phyloP scores from a whole-genome alignment of 2,329 filamentous ascomycete species.

The Claviceps paspali region DNA sequence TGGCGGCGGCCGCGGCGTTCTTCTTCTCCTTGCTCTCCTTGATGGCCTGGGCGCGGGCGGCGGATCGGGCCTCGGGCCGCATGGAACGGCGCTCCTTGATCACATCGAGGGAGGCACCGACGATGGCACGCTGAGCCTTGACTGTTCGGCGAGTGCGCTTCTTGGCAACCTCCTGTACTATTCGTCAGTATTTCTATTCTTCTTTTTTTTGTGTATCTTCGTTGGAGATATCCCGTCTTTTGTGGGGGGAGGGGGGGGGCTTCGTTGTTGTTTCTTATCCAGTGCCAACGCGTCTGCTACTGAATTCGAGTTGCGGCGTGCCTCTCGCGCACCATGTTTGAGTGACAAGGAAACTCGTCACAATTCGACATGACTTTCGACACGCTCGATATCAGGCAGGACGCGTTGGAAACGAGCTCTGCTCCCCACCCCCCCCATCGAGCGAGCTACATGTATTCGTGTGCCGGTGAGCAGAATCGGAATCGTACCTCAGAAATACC shows the following conservation, averaged over 20 bases:
- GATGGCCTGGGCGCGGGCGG: slow-evolving; percentile 79
- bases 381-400: no score
- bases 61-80: slow-evolving; percentile 89
- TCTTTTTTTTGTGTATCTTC: no score
- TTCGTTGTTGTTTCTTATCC: neutral
- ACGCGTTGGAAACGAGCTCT: no score
- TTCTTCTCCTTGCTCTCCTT: slow-evolving; percentile 99
- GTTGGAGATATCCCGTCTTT: no score
- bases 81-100: slow-evolving; percentile 97
- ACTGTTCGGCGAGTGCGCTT: slow-evolving; percentile 96
- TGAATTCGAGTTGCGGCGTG: neutral
- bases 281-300: neutral
- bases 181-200: slow-evolving; percentile 24
- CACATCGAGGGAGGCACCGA: slow-evolving; percentile 97
- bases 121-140: slow-evolving; percentile 97
- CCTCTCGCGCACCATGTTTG: no score
- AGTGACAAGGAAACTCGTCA: no score
- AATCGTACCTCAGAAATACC: slow-evolving; percentile 96
- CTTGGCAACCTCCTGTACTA: slow-evolving; percentile 90
- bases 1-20: slow-evolving; percentile 67
- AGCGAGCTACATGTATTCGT: neutral
- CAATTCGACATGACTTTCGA: no score
- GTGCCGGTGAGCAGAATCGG: neutral
- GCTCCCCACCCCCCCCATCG: no score
- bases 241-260: no score